Percentiles rank a stretch among this genome's conserved stretches.
These are phyloP conservation scores for Primulina huaijiensis DNA, from an alignment of 257 asterid genomes.

Conservation along the genomic window DNA sequence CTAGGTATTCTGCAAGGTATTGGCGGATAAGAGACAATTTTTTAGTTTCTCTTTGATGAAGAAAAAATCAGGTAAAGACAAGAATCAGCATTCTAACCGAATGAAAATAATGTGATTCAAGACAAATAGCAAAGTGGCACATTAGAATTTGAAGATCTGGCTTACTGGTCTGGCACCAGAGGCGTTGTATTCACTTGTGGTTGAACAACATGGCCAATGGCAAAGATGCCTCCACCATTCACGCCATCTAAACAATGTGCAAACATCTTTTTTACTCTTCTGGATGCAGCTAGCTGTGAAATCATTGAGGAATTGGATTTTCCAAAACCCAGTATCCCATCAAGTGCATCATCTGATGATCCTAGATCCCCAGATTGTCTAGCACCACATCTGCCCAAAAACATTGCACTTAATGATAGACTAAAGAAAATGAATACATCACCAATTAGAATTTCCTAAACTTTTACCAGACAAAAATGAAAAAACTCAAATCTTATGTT, in stretches of 20 bases:
- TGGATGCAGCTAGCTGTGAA: slow-evolving; percentile 91
- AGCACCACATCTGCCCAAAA: slow-evolving; percentile 83
- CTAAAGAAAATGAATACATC: background rate
- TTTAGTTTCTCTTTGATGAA: slow-evolving; percentile 13
- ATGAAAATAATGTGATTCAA: slow-evolving; percentile 16
- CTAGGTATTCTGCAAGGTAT: slow-evolving; percentile 19
- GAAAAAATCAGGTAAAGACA: slow-evolving; percentile 12
- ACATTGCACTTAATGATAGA: slow-evolving; percentile 13
- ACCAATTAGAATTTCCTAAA: slow-evolving; percentile 13
- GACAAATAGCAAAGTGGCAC: slow-evolving; percentile 6
- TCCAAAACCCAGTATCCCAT: slow-evolving; percentile 97
- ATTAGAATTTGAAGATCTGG: slow-evolving; percentile 24
- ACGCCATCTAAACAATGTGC: slow-evolving; percentile 98
- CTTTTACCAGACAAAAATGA: slow-evolving; percentile 1
- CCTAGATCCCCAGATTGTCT: slow-evolving; percentile 77
- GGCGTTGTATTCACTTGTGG: slow-evolving; percentile 94
- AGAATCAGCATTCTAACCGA: slow-evolving; percentile 22
- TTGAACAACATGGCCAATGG: slow-evolving; percentile 97
- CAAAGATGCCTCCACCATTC: slow-evolving; percentile 99
- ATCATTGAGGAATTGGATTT: slow-evolving; percentile 91
- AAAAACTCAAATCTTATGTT: slow-evolving; percentile 3
- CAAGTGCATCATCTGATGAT: slow-evolving; percentile 88
- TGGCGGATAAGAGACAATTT: slow-evolving; percentile 13
- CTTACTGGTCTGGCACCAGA: slow-evolving; percentile 80
- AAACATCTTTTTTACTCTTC: slow-evolving; percentile 90